Conservation (phyloP, 441 rosid genomes). For the Adansonia madagascariensis region DNA sequence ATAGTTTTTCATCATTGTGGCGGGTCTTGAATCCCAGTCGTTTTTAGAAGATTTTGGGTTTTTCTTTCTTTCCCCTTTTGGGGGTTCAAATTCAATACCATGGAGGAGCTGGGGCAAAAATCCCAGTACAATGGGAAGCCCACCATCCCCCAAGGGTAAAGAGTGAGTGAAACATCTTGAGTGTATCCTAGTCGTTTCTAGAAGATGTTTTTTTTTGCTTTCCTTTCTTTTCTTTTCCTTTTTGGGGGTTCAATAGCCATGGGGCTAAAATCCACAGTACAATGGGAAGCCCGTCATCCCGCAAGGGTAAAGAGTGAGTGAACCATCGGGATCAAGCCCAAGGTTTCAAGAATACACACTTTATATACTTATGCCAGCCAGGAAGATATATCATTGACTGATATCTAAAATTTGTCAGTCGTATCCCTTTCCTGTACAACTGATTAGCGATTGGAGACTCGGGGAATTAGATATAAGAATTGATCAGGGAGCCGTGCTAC, state of each 20-base stretch:
- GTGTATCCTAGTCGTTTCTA: too few relatives aligned
- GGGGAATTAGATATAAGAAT: not conserved
- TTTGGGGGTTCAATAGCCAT: not conserved
- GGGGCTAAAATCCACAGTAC: not conserved
- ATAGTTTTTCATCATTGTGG: not conserved
- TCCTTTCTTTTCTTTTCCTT: too few relatives aligned
- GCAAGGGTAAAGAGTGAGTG: not conserved
- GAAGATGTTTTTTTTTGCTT: too few relatives aligned
- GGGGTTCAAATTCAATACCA: not conserved
- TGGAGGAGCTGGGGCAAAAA: not conserved
- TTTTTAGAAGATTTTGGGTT: too few relatives aligned
- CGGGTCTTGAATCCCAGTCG: too few relatives aligned
- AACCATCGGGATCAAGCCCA: conserved; percentile 3
- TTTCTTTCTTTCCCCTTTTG: too few relatives aligned
- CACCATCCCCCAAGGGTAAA: not conserved
- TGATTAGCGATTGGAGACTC: not conserved
- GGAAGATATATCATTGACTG: not conserved
- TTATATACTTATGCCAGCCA: too few relatives aligned
- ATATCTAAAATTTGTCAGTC: too few relatives aligned
- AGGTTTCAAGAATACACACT: not conserved
- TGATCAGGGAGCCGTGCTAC: not conserved
- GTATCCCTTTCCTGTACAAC: not conserved
- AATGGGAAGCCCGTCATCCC: not conserved
- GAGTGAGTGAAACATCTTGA: not conserved
- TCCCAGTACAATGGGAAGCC: not conserved